A percentile compares a stretch with the other conserved stretches of the same genome.
These are phyloP conservation scores for Starmerella kuoi DNA, from an alignment of 805 yeast genomes.

Conservation along the genomic window DNA sequence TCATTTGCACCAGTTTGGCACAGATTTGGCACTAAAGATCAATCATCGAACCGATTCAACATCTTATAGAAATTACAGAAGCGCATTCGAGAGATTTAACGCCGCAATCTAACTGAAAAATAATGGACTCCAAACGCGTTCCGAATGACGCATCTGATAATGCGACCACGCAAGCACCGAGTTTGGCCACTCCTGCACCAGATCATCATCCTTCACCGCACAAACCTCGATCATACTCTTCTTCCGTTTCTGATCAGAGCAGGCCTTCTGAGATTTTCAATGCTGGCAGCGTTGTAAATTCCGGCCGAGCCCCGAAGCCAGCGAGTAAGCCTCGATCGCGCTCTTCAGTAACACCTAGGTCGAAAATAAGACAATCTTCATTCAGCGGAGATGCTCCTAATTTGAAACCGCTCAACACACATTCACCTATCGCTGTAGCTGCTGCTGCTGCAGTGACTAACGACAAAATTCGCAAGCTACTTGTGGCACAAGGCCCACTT, in stretches of 20 bases:
- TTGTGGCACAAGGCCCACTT: constrained; percentile 67
- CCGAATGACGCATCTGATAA: too few species aligned
- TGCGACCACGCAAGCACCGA: too few species aligned
- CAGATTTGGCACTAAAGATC: too few species aligned
- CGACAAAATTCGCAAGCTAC: constrained; percentile 54
- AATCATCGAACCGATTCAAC: too few species aligned
- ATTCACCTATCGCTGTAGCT: constrained; percentile 77
- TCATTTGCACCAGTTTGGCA: too few species aligned
- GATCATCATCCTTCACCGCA: too few species aligned
- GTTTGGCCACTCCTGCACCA: too few species aligned
- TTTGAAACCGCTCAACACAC: constrained; percentile 39
- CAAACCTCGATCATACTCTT: background rate
- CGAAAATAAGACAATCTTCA: constrained; percentile 17
- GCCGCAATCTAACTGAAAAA: too few species aligned
- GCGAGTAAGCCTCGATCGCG: constrained; percentile 15
- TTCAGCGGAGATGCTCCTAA: constrained; percentile 9
- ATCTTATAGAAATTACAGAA: too few species aligned
- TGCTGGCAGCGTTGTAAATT: background rate
- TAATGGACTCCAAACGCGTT: too few species aligned
- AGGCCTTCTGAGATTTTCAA: background rate
- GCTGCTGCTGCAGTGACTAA: constrained; percentile 82
- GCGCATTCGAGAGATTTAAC: too few species aligned
- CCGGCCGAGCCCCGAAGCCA: background rate
- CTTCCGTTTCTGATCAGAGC: too few species aligned
- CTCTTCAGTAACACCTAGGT: constrained; percentile 14